Conservation (phyloP, 2,329 filamentous ascomycete species). For the Epichloe gansuensis region DNA sequence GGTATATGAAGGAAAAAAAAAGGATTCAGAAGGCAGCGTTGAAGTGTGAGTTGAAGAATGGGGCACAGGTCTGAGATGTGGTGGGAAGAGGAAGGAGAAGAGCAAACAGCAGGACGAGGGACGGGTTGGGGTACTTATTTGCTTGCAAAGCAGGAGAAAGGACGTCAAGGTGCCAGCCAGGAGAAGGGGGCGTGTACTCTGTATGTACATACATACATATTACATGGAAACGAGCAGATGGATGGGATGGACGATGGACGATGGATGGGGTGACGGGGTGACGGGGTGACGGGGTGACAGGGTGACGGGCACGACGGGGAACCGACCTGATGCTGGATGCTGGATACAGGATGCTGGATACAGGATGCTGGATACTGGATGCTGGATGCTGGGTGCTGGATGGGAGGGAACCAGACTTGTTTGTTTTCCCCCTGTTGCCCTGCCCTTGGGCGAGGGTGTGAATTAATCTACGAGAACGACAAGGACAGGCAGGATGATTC, state of each 20-base stretch:
- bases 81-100: conserved; percentile 20
- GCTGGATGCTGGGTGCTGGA: too few relatives aligned
- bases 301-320: not conserved
- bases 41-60: conserved; percentile 12
- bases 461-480: not conserved
- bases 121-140: conserved; percentile 32
- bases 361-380: not conserved
- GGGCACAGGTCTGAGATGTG: conserved; percentile 20
- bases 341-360: too few relatives aligned
- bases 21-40: conserved; percentile 23
- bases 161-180: conserved; percentile 6
- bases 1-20: conserved; percentile 26
- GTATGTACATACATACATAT: not conserved
- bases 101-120: conserved; percentile 13
- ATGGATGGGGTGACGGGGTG: not conserved
- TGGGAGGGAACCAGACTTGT: not conserved
- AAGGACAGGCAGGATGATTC: not conserved
- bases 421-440: not conserved
- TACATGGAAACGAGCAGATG: not conserved
- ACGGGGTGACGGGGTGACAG: not conserved
- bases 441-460: not conserved
- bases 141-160: conserved; percentile 11
- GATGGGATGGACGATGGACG: not conserved
- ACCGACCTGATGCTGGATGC: not conserved
- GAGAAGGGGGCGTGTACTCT: conserved; percentile 7